Evolutionary conservation across 331 rosid genomes (phyloP).

Genomic region (Quercus phellos): DNA sequence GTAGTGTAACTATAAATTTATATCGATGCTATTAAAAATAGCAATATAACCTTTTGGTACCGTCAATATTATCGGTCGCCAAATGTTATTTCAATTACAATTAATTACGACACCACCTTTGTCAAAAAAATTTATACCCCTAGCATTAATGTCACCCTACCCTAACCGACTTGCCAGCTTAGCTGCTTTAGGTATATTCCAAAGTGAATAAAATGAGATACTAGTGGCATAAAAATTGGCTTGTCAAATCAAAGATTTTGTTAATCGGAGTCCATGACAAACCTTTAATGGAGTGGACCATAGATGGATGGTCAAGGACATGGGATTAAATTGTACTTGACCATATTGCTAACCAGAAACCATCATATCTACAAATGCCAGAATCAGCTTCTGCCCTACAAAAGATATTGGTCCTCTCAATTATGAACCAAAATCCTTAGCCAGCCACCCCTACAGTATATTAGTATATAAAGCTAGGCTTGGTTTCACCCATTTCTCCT

Average conservation of each 20-base stretch:
- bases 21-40: fast-evolving
- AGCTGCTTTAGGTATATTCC: not conserved
- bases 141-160: not conserved
- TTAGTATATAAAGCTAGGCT: not conserved
- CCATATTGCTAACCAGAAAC: slow-evolving; percentile 22
- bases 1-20: no score
- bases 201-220: slow-evolving; percentile 8
- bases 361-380: slow-evolving; percentile 3
- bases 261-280: slow-evolving; percentile 3
- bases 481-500: slow-evolving; percentile 24
- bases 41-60: fast-evolving
- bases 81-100: no score
- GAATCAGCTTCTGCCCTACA: slow-evolving; percentile 24
- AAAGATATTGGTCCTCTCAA: slow-evolving; percentile 22
- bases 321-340: slow-evolving; percentile 14
- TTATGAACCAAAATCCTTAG: slow-evolving; percentile 18
- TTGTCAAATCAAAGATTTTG: slow-evolving; percentile 25
- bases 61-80: fast-evolving
- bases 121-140: not conserved
- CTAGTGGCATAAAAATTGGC: not conserved
- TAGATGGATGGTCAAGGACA: not conserved
- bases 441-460: slow-evolving; percentile 15
- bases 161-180: not conserved
- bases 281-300: slow-evolving; percentile 24
- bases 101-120: no score